A percentile compares a stretch with the other conserved stretches of the same genome.
Conservation (phyloP, 495 filamentous ascomycete genomes). For the Penicillium coprophilum region DNA sequence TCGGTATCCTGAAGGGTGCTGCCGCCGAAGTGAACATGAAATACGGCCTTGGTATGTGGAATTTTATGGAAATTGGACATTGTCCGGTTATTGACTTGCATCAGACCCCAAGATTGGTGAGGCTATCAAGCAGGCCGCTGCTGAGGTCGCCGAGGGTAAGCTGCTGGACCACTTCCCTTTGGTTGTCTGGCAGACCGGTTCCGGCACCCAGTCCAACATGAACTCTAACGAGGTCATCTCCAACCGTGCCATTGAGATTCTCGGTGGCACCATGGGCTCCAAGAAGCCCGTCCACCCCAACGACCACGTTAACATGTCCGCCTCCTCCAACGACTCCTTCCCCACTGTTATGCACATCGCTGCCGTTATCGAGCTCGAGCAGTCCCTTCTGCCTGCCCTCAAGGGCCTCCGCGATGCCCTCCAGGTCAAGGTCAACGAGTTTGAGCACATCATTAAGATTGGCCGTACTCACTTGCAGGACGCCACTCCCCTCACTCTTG, state of each 20-base stretch:
- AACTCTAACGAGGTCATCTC: conserved; percentile 99
- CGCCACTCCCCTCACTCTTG: conserved; percentile 91
- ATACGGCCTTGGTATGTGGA: conserved; percentile 80
- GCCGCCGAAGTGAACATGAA: conserved; percentile 95
- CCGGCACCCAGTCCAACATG: conserved; percentile 99
- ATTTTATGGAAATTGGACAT: neutral
- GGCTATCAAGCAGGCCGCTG: conserved; percentile 91
- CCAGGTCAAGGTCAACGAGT: conserved; percentile 85
- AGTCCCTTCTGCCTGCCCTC: conserved; percentile 78
- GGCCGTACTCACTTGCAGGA: conserved; percentile 97
- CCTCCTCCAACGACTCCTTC: conserved; percentile 99
- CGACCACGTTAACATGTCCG: conserved; percentile 98
- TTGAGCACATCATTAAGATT: conserved; percentile 95
- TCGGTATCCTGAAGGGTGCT: conserved; percentile 96
- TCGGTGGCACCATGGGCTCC: conserved; percentile 87
- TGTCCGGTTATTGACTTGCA: conserved; percentile 12
- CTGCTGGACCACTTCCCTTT: conserved; percentile 97
- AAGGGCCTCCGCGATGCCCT: conserved; percentile 77
- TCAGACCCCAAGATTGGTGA: conserved; percentile 84
- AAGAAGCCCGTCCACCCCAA: conserved; percentile 99
- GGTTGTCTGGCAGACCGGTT: conserved; percentile 98
- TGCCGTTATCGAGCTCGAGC: conserved; percentile 88
- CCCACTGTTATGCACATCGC: conserved; percentile 99
- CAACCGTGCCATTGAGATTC: conserved; percentile 97
- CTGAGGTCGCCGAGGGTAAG: conserved; percentile 91